phyloP scores from a whole-genome alignment of 2,329 filamentous ascomycete genomes.

The Hirsutella thompsonii region DNA sequence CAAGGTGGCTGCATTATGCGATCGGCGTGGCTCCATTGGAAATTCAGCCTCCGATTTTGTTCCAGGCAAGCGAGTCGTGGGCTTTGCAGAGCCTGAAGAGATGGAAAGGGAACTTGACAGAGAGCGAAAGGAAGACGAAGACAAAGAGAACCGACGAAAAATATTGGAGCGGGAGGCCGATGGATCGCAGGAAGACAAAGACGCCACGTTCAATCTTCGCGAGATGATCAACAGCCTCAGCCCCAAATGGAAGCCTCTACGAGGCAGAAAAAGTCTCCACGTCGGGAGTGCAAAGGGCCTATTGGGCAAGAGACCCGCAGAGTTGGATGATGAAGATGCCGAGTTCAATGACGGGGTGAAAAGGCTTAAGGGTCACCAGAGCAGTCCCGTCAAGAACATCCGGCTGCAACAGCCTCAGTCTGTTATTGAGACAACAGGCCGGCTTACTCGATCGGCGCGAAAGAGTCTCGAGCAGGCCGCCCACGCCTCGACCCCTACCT shows the following conservation, averaged over 20 bases:
- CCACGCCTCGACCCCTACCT: slow-evolving; percentile 26
- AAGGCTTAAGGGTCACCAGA: slow-evolving; percentile 56
- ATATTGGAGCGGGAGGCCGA: slow-evolving; percentile 39
- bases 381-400: slow-evolving; percentile 66
- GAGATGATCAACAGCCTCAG: slow-evolving; percentile 70
- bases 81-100: slow-evolving; percentile 52
- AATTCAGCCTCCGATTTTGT: slow-evolving; percentile 53
- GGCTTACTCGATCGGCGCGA: slow-evolving; percentile 35
- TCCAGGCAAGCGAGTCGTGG: slow-evolving; percentile 37
- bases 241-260: slow-evolving; percentile 56
- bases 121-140: slow-evolving; percentile 45
- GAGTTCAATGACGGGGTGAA: slow-evolving; percentile 51
- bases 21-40: slow-evolving; percentile 58
- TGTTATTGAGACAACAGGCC: slow-evolving; percentile 53
- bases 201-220: slow-evolving; percentile 54
- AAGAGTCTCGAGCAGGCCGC: slow-evolving; percentile 31
- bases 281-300: slow-evolving; percentile 62
- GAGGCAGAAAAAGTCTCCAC: slow-evolving; percentile 62
- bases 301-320: slow-evolving; percentile 59
- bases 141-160: slow-evolving; percentile 44
- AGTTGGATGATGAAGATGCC: slow-evolving; percentile 55
- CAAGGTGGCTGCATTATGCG: slow-evolving; percentile 56
- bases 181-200: slow-evolving; percentile 35
- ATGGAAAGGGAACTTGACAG: slow-evolving; percentile 51
- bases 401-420: slow-evolving; percentile 56